Conservation (phyloP, 2,329 filamentous ascomycete genomes). For the Fusarium pseudoanthophilum region DNA sequence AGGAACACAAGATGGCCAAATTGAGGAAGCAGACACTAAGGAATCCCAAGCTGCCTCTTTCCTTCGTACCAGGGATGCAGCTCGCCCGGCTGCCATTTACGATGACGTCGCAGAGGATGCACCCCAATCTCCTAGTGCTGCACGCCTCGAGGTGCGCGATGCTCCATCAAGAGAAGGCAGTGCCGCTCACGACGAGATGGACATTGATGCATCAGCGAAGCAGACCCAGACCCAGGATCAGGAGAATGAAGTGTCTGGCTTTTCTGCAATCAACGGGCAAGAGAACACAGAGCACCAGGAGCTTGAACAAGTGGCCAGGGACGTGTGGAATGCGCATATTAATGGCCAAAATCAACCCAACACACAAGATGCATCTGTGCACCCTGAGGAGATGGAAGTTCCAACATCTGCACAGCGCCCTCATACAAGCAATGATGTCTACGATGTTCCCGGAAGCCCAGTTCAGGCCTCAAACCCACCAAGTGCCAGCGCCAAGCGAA, state of each 20-base stretch:
- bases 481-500: slow-evolving; percentile 41
- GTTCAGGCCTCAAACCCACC: slow-evolving; percentile 33
- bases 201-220: slow-evolving; percentile 35
- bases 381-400: slow-evolving; percentile 22
- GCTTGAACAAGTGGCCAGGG: slow-evolving; percentile 47
- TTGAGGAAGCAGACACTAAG: slow-evolving; percentile 8
- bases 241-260: slow-evolving; percentile 14
- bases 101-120: slow-evolving; percentile 32
- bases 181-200: slow-evolving; percentile 40
- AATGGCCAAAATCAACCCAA: slow-evolving; percentile 43
- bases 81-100: slow-evolving; percentile 29
- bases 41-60: slow-evolving; percentile 23
- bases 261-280: slow-evolving; percentile 11
- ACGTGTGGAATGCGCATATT: slow-evolving; percentile 51
- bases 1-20: slow-evolving; percentile 33
- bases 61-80: slow-evolving; percentile 22
- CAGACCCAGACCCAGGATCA: slow-evolving; percentile 8
- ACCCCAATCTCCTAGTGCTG: slow-evolving; percentile 45
- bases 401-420: slow-evolving; percentile 35
- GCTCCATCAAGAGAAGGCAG: slow-evolving; percentile 45
- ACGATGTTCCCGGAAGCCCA: slow-evolving; percentile 43
- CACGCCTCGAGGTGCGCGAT: slow-evolving; percentile 42
- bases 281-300: slow-evolving; percentile 35
- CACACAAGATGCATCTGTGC: slow-evolving; percentile 15
- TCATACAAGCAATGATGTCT: slow-evolving; percentile 34